These are phyloP conservation scores for Eurotiales sp. DNA, from an alignment of 2,329 filamentous ascomycete species.

Conservation along the genomic window DNA sequence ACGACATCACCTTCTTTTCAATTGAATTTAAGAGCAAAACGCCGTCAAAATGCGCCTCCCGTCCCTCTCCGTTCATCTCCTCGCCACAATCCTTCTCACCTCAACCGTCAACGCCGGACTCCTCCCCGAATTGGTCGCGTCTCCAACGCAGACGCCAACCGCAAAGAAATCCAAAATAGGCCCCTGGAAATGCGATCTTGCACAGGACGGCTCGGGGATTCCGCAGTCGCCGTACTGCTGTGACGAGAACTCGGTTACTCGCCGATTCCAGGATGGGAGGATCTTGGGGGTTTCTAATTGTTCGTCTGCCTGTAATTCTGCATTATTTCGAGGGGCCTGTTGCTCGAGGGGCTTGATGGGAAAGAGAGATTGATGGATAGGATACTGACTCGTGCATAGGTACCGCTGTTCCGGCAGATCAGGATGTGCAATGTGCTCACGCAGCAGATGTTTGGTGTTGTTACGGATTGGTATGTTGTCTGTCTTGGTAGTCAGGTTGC, in stretches of 20 bases:
- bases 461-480: conserved; percentile 12
- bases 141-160: conserved; percentile 2
- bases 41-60: no score
- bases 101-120: conserved; percentile 17
- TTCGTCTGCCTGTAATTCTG: background rate
- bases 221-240: conserved; percentile 15
- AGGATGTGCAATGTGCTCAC: conserved; percentile 11
- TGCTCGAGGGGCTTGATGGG: no score
- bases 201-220: conserved; percentile 14
- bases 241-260: conserved; percentile 7
- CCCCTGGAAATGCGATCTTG: conserved; percentile 15
- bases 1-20: no score
- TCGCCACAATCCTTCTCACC: background rate
- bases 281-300: conserved; percentile 7
- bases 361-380: no score
- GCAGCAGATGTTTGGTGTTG: conserved; percentile 15
- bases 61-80: background rate
- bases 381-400: background rate
- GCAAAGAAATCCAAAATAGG: conserved; percentile 7
- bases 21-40: no score
- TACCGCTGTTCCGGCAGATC: conserved; percentile 9
- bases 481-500: background rate
- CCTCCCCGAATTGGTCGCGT: conserved; percentile 13
- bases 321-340: no score
- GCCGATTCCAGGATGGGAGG: conserved; percentile 3